Base-by-base conservation (phyloP, 164 flowering plant species). In the Liriodendron chinense region DNA sequence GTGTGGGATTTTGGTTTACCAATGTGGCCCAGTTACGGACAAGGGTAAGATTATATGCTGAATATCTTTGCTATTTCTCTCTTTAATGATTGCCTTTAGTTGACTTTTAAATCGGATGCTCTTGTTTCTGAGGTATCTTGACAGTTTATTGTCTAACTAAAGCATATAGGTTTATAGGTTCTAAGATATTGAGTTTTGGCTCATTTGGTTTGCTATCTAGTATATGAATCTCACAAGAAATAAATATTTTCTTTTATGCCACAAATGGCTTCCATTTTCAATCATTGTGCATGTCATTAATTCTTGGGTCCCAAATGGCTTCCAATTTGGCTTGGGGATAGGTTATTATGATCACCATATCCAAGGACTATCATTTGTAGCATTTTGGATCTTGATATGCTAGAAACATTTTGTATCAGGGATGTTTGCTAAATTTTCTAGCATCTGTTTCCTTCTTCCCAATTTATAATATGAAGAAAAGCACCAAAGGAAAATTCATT, bases 1-100 rank as follows among this genome's bases (percentile, higher is more conserved):
- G 99, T 67, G 81, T 92, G 74, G 99, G 99, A 74, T 89, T 85
- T 84, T 96, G 99, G 99, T 89, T 88, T 80, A 87, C 91, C 25
- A 85, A 87, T 84, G 78, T 80, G 21, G 49, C 87, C 49, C 85
- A 83, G 66, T 74, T 96, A 78, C 91, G 99, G 25, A 25, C 85
- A 70, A 89, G 85, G 97, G 99, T 96, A 88, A 83, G 66, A 70
- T 43, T 71, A 71, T 48, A 20, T 49, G 65, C 18, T 65, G 43
- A 34, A 34, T 49, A 13, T 75, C 13, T 62, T 24, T 18, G 53
- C 23, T 18, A 13, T 56, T 59, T 61, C n/a, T 50, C 47, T 65
- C 26, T 47, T 68, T 68, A 16, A 22, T 25, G 20, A 22, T 26
- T 71, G 8, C 61, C 47, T 73, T 34, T 77, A 23, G 5, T 43